These are phyloP conservation scores for Suillus fuscotomentosus DNA, from an alignment of 768 basidiomycete genomes.

Conservation along the genomic window DNA sequence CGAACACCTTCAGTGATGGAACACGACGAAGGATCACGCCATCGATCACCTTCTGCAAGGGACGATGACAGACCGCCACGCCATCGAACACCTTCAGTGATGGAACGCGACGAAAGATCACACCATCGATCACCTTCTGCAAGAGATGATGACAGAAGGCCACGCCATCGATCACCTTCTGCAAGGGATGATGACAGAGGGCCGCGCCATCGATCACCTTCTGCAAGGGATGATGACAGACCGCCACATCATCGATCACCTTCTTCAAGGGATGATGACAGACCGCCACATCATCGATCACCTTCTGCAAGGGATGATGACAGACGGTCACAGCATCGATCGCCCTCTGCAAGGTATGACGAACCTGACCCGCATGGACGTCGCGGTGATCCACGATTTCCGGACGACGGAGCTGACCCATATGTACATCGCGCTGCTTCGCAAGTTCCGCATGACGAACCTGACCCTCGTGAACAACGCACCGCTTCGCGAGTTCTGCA, in stretches of 20 bases:
- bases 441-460: not conserved
- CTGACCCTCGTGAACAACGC: not conserved
- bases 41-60: not conserved
- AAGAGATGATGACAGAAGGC: too few relatives aligned
- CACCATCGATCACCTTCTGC: too few relatives aligned
- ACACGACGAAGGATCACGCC: not conserved
- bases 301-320: not conserved
- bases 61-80: not conserved
- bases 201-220: not conserved
- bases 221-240: not conserved
- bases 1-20: too few relatives aligned
- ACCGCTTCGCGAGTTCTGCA: not conserved
- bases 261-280: not conserved
- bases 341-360: not conserved
- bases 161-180: not conserved
- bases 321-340: not conserved
- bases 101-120: too few relatives aligned
- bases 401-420: not conserved
- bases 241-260: not conserved
- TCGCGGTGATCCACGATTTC: not conserved
- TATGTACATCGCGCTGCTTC: not conserved
- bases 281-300: not conserved
- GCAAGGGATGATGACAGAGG: not conserved
- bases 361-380: not conserved
- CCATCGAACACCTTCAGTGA: not conserved